These are phyloP conservation scores for Rhodamnia argentea DNA, from an alignment of 345 rosid genomes.

Conservation along the genomic window DNA sequence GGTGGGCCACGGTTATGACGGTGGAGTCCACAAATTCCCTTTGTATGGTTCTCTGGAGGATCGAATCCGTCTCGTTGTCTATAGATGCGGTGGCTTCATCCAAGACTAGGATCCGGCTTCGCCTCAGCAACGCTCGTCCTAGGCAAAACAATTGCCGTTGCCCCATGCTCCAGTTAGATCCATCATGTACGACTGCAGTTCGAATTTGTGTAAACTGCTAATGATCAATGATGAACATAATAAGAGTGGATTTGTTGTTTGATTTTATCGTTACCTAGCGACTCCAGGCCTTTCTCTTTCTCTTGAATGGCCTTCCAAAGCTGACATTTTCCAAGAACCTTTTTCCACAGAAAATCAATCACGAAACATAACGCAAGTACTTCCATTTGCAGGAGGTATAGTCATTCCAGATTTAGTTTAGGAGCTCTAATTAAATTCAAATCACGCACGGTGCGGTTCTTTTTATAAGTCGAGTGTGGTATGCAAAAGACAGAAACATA, in stretches of 20 bases:
- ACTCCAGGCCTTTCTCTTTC: constrained; percentile 20
- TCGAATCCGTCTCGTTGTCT: constrained; percentile 41
- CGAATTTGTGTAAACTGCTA: too few relatives aligned
- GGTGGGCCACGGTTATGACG: constrained; percentile 51
- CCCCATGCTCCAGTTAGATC: constrained; percentile 62
- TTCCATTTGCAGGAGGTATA: too few relatives aligned
- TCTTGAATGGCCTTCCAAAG: constrained; percentile 19
- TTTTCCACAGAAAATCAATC: background rate
- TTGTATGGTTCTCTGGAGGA: constrained; percentile 41
- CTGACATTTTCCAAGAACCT: constrained; percentile 36
- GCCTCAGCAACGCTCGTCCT: constrained; percentile 48
- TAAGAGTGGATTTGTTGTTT: background rate
- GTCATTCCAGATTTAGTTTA: background rate
- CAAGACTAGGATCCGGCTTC: constrained; percentile 36
- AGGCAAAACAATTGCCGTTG: constrained; percentile 50
- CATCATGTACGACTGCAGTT: constrained; percentile 40
- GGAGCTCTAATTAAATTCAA: background rate
- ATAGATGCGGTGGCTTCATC: constrained; percentile 69
- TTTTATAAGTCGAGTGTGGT: background rate
- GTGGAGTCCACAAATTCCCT: constrained; percentile 42
- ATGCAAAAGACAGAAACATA: background rate
- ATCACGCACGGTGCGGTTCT: background rate
- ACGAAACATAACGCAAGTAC: background rate
- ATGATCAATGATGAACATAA: background rate
- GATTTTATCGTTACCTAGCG: constrained; percentile 9